Base-by-base conservation (phyloP, 805 yeast genomes). In the Pichia gijzeniarum region DNA sequence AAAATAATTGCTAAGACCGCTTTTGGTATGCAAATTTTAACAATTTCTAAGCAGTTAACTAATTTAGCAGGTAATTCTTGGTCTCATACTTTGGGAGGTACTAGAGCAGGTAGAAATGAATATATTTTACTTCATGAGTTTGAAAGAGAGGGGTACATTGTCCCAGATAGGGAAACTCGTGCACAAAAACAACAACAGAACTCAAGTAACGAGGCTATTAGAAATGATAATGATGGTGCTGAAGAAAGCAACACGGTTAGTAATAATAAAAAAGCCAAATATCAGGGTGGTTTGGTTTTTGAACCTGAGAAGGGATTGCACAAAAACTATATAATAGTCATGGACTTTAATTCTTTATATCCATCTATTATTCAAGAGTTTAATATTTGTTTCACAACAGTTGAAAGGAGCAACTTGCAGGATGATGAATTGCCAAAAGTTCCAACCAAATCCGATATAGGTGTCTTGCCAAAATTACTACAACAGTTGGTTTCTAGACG, bases 281-380 rank as follows among this genome's bases (percentile, higher is more conserved):
- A 44, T 46, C 60, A 58, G 44, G 66, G 66, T 53, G 66, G 99
- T 62, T 73, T 88, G 53, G 99, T 93, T 27, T 87, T 93, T 64
- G 99, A 93, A 52, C 99, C 99, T 1, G 96, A 86, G 58, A 88
- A 84, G 60, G 99, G 99, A 2, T 70, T 93, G 35, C 96, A 91
- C 61, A 88, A 87, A 60, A 84, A 87, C 53, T 86, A 83, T 60
- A 77, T 89, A 3, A 67, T 93, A 51, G 99, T 93, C 19, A 90
- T 93, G 98, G 99, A 93, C 68, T 93, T 93, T 81, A 93, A 93
- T 68, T 88, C 96, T 40, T 75, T 93, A 68, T 93, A 93, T 61
- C 99, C 99, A 9, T 86, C 96, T 50, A 91, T 93, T 59, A 93
- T 93, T 55, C 99, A 93, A 67, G 99, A 93, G 65, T 93, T 76